Evolutionary conservation across 495 filamentous ascomycete genomes (phyloP).

Genomic region (Parathielavia appendiculata): DNA sequence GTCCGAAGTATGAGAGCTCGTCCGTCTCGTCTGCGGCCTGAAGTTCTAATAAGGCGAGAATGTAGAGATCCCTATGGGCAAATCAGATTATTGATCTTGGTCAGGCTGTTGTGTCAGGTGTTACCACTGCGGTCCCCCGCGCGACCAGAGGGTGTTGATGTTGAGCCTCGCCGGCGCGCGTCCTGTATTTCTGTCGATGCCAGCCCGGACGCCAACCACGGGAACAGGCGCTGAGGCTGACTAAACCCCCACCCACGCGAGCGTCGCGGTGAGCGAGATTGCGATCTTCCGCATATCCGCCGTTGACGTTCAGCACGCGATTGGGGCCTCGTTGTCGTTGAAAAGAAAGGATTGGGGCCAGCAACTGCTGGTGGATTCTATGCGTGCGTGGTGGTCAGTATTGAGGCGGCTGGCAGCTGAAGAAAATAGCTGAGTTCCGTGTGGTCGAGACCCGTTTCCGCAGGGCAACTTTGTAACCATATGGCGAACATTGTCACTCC

Average conservation of each 20-base stretch:
- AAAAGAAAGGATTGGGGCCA: background rate
- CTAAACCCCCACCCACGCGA: conserved; percentile 10
- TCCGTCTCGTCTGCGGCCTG: conserved; percentile 39
- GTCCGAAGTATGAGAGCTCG: conserved; percentile 43
- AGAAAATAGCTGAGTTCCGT: too few relatives aligned
- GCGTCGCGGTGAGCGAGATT: conserved; percentile 12
- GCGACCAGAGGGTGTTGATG: conserved; percentile 34
- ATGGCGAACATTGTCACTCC: background rate
- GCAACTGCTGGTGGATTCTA: conserved; percentile 10
- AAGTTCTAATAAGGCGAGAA: conserved; percentile 41
- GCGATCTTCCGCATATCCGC: conserved; percentile 18
- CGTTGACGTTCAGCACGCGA: conserved; percentile 11
- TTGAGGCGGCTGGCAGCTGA: too few relatives aligned
- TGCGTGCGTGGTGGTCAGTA: background rate
- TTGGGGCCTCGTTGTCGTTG: background rate
- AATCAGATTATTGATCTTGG: conserved; percentile 14
- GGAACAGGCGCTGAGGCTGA: conserved; percentile 23
- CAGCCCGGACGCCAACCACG: conserved; percentile 35
- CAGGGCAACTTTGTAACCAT: background rate
- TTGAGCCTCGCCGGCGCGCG: conserved; percentile 34
- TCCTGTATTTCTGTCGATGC: conserved; percentile 34
- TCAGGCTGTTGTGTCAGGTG: conserved; percentile 11
- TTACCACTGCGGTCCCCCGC: conserved; percentile 40
- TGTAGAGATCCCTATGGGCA: conserved; percentile 39
- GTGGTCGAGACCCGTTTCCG: too few relatives aligned